Evolutionary conservation across 176 grass and related monocot species (phyloP).

Genomic region (Zoysia pacifica): DNA sequence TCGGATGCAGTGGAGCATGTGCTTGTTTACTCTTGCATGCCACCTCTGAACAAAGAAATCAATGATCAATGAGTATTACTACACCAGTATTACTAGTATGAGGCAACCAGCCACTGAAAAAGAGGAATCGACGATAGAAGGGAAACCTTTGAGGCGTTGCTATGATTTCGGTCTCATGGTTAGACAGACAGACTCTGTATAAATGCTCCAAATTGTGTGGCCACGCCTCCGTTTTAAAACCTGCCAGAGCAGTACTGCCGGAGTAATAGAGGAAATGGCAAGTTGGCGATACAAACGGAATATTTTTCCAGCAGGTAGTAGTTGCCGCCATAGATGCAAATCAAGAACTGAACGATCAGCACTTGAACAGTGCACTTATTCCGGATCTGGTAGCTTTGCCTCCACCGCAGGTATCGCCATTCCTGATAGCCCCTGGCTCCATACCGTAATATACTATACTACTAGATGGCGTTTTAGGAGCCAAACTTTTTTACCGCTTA

Average conservation of each 20-base stretch:
- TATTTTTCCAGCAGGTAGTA: slow-evolving; percentile 6
- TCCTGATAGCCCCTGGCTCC: background rate
- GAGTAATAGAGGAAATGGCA: background rate
- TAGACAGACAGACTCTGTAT: slow-evolving; percentile 21
- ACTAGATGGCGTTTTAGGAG: background rate
- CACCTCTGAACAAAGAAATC: background rate
- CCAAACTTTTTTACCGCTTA: no score
- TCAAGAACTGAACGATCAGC: background rate
- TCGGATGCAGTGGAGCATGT: slow-evolving; percentile 2
- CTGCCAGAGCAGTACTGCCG: background rate
- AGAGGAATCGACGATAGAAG: background rate
- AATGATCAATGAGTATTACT: background rate
- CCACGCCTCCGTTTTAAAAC: background rate
- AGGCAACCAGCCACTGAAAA: background rate
- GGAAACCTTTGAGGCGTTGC: background rate
- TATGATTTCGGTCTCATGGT: slow-evolving; percentile 28
- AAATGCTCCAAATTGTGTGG: background rate
- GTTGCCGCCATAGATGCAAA: slow-evolving; percentile 2
- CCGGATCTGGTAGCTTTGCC: background rate
- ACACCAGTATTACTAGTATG: background rate
- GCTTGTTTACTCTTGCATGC: slow-evolving; percentile 22
- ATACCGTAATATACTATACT: background rate
- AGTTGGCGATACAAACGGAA: slow-evolving; percentile 9
- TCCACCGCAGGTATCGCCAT: background rate
- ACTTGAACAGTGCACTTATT: slow-evolving; percentile 13